Percentiles rank a stretch among this genome's conserved stretches.
phyloP scores from a whole-genome alignment of 345 rosid genomes.

The rapeseed (Brassica napus) region Da-Ae NC_063445.1:11063001-11063500 shows the following conservation, averaged over 20 bases:
- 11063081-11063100: not conserved
- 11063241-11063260: slow-evolving; percentile 20
- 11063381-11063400: slow-evolving; percentile 51
- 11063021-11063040: not conserved
- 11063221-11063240: slow-evolving; percentile 24
- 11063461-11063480: not conserved
- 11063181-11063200: not conserved
- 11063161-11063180: slow-evolving; percentile 14
- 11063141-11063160: slow-evolving; percentile 25
- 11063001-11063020: slow-evolving; percentile 16
- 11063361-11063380: slow-evolving; percentile 41
- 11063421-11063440: slow-evolving; percentile 51
- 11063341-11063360: slow-evolving; percentile 25
- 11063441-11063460: slow-evolving; percentile 39
- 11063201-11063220: slow-evolving; percentile 28
- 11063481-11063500: not conserved
- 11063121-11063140: slow-evolving; percentile 21
- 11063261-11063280: slow-evolving; percentile 41
- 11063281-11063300: slow-evolving; percentile 32
- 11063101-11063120: not conserved
- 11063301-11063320: slow-evolving; percentile 24
- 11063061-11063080: not conserved
- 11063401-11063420: slow-evolving; percentile 53
- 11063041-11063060: not conserved
- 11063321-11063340: slow-evolving; percentile 27